Percentiles rank a stretch among this genome's conserved stretches.
Conservation (phyloP, 208 protist species). For the Naegleria fowleri region DNA sequence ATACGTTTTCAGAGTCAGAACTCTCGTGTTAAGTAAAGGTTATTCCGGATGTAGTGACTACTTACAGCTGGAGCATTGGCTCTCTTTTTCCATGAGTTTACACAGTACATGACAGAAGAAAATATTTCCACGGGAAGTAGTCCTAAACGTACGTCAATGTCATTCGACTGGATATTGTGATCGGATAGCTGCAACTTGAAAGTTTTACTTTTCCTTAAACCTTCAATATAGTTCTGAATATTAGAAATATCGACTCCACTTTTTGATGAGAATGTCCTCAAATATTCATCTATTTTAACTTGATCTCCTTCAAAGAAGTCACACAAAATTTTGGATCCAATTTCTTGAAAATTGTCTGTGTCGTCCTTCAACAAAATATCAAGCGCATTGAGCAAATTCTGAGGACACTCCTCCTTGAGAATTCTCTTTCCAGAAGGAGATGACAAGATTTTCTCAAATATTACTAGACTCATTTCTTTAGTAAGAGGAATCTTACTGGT, state of each 20-base stretch:
- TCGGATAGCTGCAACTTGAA: too few species aligned
- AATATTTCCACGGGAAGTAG: neutral
- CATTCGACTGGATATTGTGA: too few species aligned
- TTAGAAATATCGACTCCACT: too few species aligned
- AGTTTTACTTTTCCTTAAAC: too few species aligned
- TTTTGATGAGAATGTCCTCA: too few species aligned
- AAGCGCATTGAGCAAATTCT: neutral
- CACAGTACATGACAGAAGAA: neutral
- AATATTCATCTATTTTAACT: neutral
- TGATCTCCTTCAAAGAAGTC: neutral
- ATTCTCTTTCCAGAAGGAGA: neutral
- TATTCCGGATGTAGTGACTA: too few species aligned
- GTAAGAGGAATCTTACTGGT: neutral
- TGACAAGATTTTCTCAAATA: neutral
- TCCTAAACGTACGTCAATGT: neutral
- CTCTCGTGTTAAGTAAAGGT: too few species aligned
- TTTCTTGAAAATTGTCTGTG: neutral
- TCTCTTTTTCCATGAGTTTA: neutral
- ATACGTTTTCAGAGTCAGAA: too few species aligned
- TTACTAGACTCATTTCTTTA: neutral
- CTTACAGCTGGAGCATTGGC: neutral
- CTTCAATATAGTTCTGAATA: too few species aligned
- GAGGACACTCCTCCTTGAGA: neutral
- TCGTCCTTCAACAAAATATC: neutral
- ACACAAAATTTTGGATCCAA: neutral